Conservation (phyloP, 1,284 basidiomycete species). For the Tylopilus sp. region DNA sequence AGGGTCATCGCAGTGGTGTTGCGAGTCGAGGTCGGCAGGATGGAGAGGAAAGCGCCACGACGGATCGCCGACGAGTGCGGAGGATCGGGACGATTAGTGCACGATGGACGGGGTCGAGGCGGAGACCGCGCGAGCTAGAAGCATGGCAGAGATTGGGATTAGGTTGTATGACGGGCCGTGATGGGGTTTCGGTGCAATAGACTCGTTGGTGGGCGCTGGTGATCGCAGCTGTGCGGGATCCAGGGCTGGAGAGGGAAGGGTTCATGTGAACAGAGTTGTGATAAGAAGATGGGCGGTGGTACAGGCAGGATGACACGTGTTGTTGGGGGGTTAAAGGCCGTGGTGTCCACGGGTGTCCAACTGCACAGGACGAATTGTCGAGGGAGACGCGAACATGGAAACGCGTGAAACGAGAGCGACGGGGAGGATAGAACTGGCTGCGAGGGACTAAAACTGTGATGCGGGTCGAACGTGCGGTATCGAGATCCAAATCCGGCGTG, state of each 20-base stretch:
- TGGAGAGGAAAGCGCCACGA: background rate
- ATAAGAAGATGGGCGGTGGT: constrained; percentile 11
- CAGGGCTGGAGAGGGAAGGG: constrained; percentile 14
- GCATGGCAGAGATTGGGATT: constrained; percentile 22
- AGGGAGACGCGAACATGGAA: constrained; percentile 9
- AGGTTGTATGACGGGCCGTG: constrained; percentile 17
- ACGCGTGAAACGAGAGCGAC: constrained; percentile 8
- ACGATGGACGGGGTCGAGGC: constrained; percentile 13
- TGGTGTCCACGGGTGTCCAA: constrained; percentile 25
- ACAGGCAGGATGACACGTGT: constrained; percentile 25
- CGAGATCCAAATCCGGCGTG: constrained; percentile 24
- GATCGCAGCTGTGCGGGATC: constrained; percentile 3
- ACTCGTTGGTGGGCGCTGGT: constrained; percentile 11
- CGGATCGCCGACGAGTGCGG: constrained; percentile 18
- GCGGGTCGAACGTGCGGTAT: constrained; percentile 14
- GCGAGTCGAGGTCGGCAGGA: background rate
- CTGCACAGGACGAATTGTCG: constrained; percentile 1
- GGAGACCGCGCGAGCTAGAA: constrained; percentile 26
- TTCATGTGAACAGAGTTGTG: constrained; percentile 24
- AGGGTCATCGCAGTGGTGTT: background rate
- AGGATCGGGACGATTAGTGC: constrained; percentile 21
- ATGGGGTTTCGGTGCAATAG: constrained; percentile 16
- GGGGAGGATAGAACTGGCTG: background rate
- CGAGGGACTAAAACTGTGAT: too few species aligned
- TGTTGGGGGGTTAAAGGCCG: constrained; percentile 8